These are phyloP conservation scores for Pneumocystis oryctolagi DNA, from an alignment of 1,139 yeast species.

Conservation along the genomic window DNA sequence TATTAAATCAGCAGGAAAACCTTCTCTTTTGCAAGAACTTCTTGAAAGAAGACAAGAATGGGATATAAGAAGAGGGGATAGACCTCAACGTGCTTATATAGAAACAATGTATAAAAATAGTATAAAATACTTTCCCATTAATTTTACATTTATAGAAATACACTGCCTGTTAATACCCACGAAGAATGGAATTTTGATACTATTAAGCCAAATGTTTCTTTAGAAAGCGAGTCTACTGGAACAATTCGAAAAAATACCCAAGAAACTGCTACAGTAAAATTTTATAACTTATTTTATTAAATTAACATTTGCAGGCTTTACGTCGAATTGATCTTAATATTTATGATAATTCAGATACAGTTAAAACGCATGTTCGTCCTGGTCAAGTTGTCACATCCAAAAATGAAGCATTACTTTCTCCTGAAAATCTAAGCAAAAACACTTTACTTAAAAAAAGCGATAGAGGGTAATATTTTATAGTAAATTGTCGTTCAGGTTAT, in stretches of 20 bases:
- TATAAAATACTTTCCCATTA: neutral
- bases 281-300: neutral
- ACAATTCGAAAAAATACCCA: neutral
- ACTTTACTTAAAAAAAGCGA: neutral
- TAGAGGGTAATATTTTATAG: neutral
- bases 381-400: neutral
- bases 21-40: conserved; percentile 22
- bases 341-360: neutral
- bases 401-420: neutral
- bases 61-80: conserved; percentile 15
- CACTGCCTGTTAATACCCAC: neutral
- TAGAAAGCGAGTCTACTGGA: conserved; percentile 1
- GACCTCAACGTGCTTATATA: conserved; percentile 7
- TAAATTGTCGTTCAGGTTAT: neutral
- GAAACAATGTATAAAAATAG: neutral
- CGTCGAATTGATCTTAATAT: neutral
- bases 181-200: conserved; percentile 2
- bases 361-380: neutral
- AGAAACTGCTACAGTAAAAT: neutral
- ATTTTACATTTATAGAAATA: neutral
- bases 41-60: conserved; percentile 20
- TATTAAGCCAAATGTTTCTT: conserved; percentile 1
- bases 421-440: neutral
- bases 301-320: neutral
- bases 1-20: conserved; percentile 31